Evolutionary conservation across 2,329 filamentous ascomycete species (phyloP), one percentile per base, ranked within the genome.

Genomic region (Chaetomiaceae sp.): DNA sequence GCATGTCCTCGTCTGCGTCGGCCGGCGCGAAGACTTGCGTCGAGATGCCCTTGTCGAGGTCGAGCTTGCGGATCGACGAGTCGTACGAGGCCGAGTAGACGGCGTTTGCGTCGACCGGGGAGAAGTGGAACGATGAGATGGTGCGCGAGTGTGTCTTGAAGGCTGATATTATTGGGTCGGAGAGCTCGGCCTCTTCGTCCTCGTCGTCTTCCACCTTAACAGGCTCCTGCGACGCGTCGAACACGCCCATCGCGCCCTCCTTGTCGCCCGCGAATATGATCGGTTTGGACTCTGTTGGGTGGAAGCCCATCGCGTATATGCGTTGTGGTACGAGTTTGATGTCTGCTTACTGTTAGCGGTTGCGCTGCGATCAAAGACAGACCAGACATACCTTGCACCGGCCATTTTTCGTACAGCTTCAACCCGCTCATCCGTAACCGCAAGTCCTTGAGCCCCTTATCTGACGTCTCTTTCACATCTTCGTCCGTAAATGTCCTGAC

Each of bases 181-280:
- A 74, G 11, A 79, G 71, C 0, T 86, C 80, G 1, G 77, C 77
- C 2, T 89, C 86, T 8, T 89, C 86, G 25, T 88, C 84, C 4
- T 88, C 84, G 53, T 82, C 81, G 51, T 78, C 74, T 5, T 79
- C 73, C n/a, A 61, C 68, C 60, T 75, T 67, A 43, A 79, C 65
- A 2, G 74, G 73, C 3, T 80, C 79, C 60, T 95, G 90, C 0
- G 88, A 91, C 1, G 86, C 91, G 66, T 99, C 92, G 51, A 96
- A 92, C 1, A 99, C 82, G 0, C 94, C 94, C 54, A 97, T 77
- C 22, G 90, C 88, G 1, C 94, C 92, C 60, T 95, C 80, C 68
- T 99, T 99, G 65, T 99, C 94, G 11, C 92, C 92, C 0, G 92
- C 92, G 66, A 99, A 95, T 1, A 97, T 80, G 3, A 99, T 76